Evolutionary conservation across 768 basidiomycete species (phyloP).

Genomic region (Phanerochaete sordida): DNA sequence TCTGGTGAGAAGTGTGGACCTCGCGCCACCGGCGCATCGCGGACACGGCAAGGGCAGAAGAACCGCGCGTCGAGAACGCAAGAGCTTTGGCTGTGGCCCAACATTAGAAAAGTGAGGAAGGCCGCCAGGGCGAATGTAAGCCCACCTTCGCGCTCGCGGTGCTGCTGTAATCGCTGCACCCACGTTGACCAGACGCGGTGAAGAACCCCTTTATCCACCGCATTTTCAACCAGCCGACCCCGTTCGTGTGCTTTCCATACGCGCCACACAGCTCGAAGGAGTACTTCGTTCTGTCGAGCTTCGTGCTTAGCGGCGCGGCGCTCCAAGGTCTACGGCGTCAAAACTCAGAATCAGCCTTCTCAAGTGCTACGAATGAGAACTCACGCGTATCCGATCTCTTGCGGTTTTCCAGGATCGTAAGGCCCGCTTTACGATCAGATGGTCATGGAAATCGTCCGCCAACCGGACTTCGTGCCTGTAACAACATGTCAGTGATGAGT

Average conservation of each 20-base stretch:
- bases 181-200: conserved; percentile 48
- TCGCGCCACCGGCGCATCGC: conserved; percentile 46
- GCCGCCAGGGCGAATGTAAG: not conserved
- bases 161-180: conserved; percentile 40
- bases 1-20: conserved; percentile 40
- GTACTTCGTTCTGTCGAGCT: conserved; percentile 51
- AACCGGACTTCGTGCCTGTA: conserved; percentile 40
- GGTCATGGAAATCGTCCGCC: conserved; percentile 42
- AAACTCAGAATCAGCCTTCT: conserved; percentile 4
- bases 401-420: conserved; percentile 56
- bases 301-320: conserved; percentile 54
- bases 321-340: conserved; percentile 44
- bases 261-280: conserved; percentile 54
- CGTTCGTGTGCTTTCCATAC: conserved; percentile 71
- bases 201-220: conserved; percentile 42
- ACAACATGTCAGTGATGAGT: not conserved
- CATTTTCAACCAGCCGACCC: conserved; percentile 52
- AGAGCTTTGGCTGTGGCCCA: conserved; percentile 40
- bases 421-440: conserved; percentile 39
- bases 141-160: conserved; percentile 45
- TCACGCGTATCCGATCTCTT: conserved; percentile 39
- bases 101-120: not conserved
- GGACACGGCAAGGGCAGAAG: conserved; percentile 34
- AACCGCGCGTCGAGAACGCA: conserved; percentile 44
- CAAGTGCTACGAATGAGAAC: not conserved